Conservation (phyloP, 2,329 filamentous ascomycete genomes). For the Cladosporium cucumerinum region DNA sequence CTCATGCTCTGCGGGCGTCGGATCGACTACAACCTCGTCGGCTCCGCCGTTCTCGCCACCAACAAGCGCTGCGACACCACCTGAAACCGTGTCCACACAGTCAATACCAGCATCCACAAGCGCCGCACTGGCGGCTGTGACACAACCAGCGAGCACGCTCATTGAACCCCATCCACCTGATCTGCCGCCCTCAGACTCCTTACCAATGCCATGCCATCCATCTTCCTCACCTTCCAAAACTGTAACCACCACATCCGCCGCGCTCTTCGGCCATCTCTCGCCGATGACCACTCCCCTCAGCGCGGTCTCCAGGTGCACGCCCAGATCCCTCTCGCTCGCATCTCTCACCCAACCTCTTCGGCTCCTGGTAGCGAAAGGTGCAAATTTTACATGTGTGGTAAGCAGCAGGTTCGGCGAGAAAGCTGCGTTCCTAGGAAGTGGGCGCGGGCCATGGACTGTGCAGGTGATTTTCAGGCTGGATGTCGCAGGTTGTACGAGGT, state of each 20-base stretch:
- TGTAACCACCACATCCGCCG: slow-evolving; percentile 90
- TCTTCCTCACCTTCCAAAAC: slow-evolving; percentile 92
- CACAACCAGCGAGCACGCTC: slow-evolving; percentile 86
- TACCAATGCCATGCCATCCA: slow-evolving; percentile 58
- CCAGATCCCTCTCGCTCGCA: slow-evolving; percentile 80
- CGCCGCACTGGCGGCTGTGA: slow-evolving; percentile 89
- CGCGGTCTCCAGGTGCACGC: slow-evolving; percentile 86
- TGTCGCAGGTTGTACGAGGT: slow-evolving; percentile 39
- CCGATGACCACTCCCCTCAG: slow-evolving; percentile 86
- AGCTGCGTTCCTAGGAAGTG: slow-evolving; percentile 80
- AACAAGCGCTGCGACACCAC: slow-evolving; percentile 82
- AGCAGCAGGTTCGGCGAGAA: slow-evolving; percentile 92
- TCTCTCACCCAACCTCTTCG: slow-evolving; percentile 84
- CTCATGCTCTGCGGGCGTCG: slow-evolving; percentile 75
- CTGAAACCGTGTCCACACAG: slow-evolving; percentile 84
- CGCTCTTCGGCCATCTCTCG: slow-evolving; percentile 97
- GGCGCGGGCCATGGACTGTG: slow-evolving; percentile 88
- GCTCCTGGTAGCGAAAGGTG: slow-evolving; percentile 82
- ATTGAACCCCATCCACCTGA: slow-evolving; percentile 73
- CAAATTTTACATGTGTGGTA: slow-evolving; percentile 92
- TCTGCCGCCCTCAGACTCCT: slow-evolving; percentile 29
- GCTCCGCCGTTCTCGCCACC: slow-evolving; percentile 27
- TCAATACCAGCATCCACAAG: slow-evolving; percentile 94
- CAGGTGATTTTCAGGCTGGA: slow-evolving; percentile 86
- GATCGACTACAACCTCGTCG: slow-evolving; percentile 65